Conservation (phyloP, 371 early-diverging fungal species). For the Mucor irregularis region DNA sequence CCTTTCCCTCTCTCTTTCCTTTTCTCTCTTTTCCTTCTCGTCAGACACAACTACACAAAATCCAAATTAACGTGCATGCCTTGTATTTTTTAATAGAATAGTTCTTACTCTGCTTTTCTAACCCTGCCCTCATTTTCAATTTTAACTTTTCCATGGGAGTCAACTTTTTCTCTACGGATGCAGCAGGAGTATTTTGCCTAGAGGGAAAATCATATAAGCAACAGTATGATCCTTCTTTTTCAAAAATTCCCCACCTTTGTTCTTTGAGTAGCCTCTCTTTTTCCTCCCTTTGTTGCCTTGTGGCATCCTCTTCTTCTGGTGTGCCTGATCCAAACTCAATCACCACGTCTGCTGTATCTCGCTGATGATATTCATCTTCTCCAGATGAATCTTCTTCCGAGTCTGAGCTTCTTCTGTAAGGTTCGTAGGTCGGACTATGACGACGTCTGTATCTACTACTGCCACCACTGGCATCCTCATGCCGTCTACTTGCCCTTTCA, state of each 20-base stretch:
- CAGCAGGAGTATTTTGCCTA: neutral
- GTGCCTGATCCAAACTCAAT: constrained; percentile 38
- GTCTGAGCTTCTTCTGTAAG: constrained; percentile 31
- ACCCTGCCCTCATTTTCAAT: constrained; percentile 48
- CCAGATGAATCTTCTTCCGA: constrained; percentile 25
- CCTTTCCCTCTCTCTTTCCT: constrained; percentile 35
- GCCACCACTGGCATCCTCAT: constrained; percentile 4
- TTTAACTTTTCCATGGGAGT: constrained; percentile 56
- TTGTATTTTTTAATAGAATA: neutral
- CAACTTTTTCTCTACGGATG: constrained; percentile 32
- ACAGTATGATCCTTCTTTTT: neutral
- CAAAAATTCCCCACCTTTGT: neutral
- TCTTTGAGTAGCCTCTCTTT: neutral
- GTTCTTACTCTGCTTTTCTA: constrained; percentile 47
- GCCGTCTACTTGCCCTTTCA: neutral
- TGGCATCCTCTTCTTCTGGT: neutral
- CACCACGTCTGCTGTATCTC: constrained; percentile 20
- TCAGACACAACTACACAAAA: constrained; percentile 31
- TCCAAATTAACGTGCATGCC: neutral
- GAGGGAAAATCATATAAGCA: neutral
- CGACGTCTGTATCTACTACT: constrained; percentile 27
- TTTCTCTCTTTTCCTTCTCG: constrained; percentile 26
- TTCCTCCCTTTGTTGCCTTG: neutral
- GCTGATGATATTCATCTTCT: constrained; percentile 12
- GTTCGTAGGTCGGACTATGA: constrained; percentile 43